These are phyloP conservation scores for Hypoxylon sp. DNA, from an alignment of 2,329 filamentous ascomycete genomes.

Conservation along the genomic window DNA sequence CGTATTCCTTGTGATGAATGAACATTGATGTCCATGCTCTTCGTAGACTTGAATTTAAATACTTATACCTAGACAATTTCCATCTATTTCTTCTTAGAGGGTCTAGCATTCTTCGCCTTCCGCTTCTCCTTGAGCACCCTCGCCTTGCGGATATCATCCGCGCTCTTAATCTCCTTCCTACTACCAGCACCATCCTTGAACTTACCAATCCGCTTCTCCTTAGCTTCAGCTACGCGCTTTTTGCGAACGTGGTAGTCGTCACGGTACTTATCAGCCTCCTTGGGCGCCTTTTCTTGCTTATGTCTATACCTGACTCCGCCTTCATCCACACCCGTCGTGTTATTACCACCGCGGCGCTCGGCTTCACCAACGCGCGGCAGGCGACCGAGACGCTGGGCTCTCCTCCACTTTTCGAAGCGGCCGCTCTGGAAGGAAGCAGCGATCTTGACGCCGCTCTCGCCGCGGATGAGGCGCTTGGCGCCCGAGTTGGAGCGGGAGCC, in stretches of 20 bases:
- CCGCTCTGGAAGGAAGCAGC: constrained; percentile 93
- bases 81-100: constrained; percentile 69
- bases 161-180: constrained; percentile 80
- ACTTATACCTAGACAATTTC: neutral
- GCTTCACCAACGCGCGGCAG: constrained; percentile 87
- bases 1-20: constrained; percentile 24
- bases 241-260: constrained; percentile 93
- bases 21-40: constrained; percentile 5
- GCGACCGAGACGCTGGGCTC: constrained; percentile 83
- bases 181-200: constrained; percentile 80
- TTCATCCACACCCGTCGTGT: constrained; percentile 50
- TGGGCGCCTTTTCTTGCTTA: constrained; percentile 88
- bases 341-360: constrained; percentile 68
- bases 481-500: constrained; percentile 74
- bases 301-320: constrained; percentile 81
- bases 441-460: constrained; percentile 96
- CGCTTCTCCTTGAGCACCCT: constrained; percentile 82
- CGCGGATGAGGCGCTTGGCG: constrained; percentile 79
- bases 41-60: constrained; percentile 2
- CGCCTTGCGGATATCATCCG: constrained; percentile 87
- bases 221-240: constrained; percentile 89
- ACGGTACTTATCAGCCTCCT: constrained; percentile 91
- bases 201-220: constrained; percentile 83
- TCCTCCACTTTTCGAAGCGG: constrained; percentile 93
- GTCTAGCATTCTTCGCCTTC: constrained; percentile 90